Base-by-base conservation (phyloP, 306 rosid species). In the Styphnolobium japonicum region DNA sequence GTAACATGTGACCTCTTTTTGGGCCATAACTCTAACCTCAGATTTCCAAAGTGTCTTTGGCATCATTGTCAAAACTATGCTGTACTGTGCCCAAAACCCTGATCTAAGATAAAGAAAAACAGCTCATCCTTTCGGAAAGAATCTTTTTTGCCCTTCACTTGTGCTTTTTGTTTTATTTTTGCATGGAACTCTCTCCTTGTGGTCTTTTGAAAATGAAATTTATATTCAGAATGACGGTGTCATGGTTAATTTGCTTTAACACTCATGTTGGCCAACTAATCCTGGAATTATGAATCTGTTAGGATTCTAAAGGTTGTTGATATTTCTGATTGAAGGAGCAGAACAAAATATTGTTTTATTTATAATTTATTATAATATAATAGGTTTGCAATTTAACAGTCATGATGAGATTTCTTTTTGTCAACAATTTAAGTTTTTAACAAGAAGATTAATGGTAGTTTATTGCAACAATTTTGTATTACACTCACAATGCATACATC, bases 271-370 rank as follows among this genome's bases (percentile, higher is more conserved):
- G n/a, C n/a, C n/a, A 60, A 10, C 22, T 64, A 63, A 62, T 72
- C 57, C 51, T 33, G 22, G 42, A 77, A 53, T 77, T 46, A 70
- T 61, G 75, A 52, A 77, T 70, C 23, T 48, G 39, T 37, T 55
- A 37, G 43, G 43, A 48, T 43, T 77, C 21, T 64, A 23, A 66
- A 40, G 9, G 51, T 29, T 18, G 21, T 55, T 34, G 36, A 56
- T 53, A 58, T 73, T 66, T 83, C 81, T 22, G 14, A 74, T 58
- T 78, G 31, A 56, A 78, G 71, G 75, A 22, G 43, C 29, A 10
- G 67, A 75, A 53, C 43, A 39, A 37, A 43, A 43, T 23, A 42
- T 67, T 77, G n/a, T 64, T 72, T 16, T 39, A 48, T 53, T 55
- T 45, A 67, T 29, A 5, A 40, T 79, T n/a, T n/a, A n/a, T n/a